These are phyloP conservation scores for Metschnikowia drakensbergensis DNA, from an alignment of 805 yeast genomes.

Conservation along the genomic window DNA sequence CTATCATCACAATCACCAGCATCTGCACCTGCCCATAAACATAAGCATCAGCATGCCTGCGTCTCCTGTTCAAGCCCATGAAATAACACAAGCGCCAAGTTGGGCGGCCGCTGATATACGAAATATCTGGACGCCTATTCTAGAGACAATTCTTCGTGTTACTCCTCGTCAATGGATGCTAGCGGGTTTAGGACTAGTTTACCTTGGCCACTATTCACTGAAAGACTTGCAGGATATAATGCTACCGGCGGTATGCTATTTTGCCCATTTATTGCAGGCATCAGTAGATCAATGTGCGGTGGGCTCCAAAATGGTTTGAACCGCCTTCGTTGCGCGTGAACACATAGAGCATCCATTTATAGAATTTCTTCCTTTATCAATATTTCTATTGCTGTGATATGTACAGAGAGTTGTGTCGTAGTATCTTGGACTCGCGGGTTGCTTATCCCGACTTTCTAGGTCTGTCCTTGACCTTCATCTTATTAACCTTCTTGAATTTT, in stretches of 20 bases:
- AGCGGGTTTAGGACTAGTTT: not conserved
- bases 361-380: not conserved
- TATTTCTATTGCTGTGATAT: not conserved
- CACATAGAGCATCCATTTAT: not conserved
- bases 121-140: not conserved
- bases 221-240: not conserved
- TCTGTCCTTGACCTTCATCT: conserved; percentile 84
- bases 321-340: not conserved
- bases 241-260: not conserved
- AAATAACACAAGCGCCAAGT: not conserved
- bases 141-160: not conserved
- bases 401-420: not conserved
- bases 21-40: conserved; percentile 7
- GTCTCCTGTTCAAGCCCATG: not conserved
- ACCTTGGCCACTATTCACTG: conserved; percentile 2
- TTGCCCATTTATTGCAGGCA: not conserved
- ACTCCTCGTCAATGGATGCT: conserved; percentile 5
- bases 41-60: conserved; percentile 7
- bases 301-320: not conserved
- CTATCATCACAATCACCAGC: conserved; percentile 1
- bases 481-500: conserved; percentile 80
- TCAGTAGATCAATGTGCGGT: not conserved
- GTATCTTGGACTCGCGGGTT: not conserved
- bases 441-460: conserved; percentile 47
- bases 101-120: not conserved